Percentiles rank a stretch among this genome's conserved stretches.
Conservation (phyloP, 73 alveolate genomes). For the Durusdinium trenchii region DNA sequence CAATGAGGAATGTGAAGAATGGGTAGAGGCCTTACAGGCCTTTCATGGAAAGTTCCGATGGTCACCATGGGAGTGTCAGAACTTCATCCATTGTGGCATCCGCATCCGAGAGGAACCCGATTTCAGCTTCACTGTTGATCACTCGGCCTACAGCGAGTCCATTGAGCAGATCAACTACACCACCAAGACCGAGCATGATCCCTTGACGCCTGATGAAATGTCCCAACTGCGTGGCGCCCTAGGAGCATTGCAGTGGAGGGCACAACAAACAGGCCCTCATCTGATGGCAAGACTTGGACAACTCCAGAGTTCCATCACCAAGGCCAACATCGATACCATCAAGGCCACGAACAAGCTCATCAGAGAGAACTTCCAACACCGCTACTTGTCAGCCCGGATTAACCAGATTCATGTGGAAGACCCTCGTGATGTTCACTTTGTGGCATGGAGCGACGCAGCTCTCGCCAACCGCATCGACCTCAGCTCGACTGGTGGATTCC, state of each 20-base stretch:
- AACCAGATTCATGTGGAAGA: neutral
- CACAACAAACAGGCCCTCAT: neutral
- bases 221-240: neutral
- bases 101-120: neutral
- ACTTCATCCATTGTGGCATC: conserved; percentile 14
- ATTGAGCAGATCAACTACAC: neutral
- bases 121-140: neutral
- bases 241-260: neutral
- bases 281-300: conserved; percentile 4
- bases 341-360: neutral
- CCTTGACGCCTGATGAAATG: neutral
- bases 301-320: neutral
- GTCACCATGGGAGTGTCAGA: neutral
- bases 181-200: neutral
- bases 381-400: neutral
- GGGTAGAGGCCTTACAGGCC: neutral
- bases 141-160: neutral
- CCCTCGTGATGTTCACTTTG: neutral
- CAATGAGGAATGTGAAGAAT: neutral
- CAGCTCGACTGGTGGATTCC: conserved; percentile 38
- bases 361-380: neutral
- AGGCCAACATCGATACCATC: neutral
- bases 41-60: neutral
- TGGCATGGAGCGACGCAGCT: conserved; percentile 43
- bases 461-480: conserved; percentile 8